phyloP scores from a whole-genome alignment of 257 asterid genomes.

The Penstemon barbatus region DNA sequence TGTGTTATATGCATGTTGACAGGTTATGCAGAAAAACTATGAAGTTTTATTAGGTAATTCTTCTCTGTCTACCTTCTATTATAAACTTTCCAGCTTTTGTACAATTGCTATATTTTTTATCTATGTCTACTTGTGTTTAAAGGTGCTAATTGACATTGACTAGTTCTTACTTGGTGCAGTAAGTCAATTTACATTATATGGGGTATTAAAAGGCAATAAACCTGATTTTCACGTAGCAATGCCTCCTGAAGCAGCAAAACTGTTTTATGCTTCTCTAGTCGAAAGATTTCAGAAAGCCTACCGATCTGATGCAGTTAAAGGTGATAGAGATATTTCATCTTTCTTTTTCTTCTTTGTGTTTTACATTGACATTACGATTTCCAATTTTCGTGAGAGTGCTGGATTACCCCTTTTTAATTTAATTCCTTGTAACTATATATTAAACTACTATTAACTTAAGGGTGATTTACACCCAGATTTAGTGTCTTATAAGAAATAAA shows the following conservation, averaged over 20 bases:
- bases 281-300: constrained; percentile 77
- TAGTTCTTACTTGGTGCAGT: constrained; percentile 50
- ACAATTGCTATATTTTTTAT: constrained; percentile 5
- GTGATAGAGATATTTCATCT: constrained; percentile 32
- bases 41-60: constrained; percentile 77
- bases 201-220: constrained; percentile 83
- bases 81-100: not conserved
- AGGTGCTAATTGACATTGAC: constrained; percentile 21
- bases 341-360: not conserved
- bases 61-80: constrained; percentile 5
- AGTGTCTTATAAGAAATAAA: too few species aligned
- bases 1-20: constrained; percentile 35
- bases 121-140: constrained; percentile 16
- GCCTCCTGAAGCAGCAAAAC: constrained; percentile 82
- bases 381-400: not conserved
- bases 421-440: not conserved
- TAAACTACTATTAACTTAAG: not conserved
- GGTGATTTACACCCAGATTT: not conserved
- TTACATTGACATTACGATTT: not conserved
- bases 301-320: constrained; percentile 66
- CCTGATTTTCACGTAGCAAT: constrained; percentile 97
- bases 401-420: not conserved
- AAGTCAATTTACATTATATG: constrained; percentile 89
- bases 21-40: constrained; percentile 78
- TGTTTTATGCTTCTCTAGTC: constrained; percentile 72